Evolutionary conservation across 257 asterid species (phyloP), one percentile per base, ranked within the genome.

Genomic region (Salvia splendens): DNA sequence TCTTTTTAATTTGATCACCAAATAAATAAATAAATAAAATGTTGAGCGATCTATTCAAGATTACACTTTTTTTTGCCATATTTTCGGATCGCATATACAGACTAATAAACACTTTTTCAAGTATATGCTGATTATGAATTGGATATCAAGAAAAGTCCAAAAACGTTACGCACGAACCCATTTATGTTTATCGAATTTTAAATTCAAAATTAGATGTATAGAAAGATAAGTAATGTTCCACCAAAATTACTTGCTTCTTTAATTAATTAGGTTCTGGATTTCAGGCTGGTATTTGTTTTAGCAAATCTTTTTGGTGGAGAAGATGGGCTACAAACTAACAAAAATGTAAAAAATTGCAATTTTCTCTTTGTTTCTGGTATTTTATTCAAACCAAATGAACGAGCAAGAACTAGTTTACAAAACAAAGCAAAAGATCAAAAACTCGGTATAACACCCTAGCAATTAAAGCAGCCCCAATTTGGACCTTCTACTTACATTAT

Each of bases 101-200:
- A 65, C 55, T 45, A 4, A 64, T 40, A 1, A 1, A 28, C 5
- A 7, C 58, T 46, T 65, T 71, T 43, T 11, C 35, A 11, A n/a
- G 46, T 10, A 35, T 35, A 8, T 57, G 75, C 50, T 50, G 65
- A 65, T 76, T 65, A 48, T 56, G 60, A 61, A 74, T 68, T 68
- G 61, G 61, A 53, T 50, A 70, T 75, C 66, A 43, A 52, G 3
- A 38, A 61, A 64, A 58, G 43, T 62, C 79, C 71, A 68, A 38
- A 72, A 28, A 30, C 30, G 30, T 47, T 63, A 30, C 15, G 67
- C 57, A 48, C 41, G 11, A 62, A 32, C 45, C 51, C 41, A 62
- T 55, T 14, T 15, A 10, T 57, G 12, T 32, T 45, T 10, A 42
- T 54, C 35, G 16, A 8, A 9, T 20, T 61, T 58, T 33, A 1